Percentiles rank a stretch among this genome's conserved stretches.
Conservation (phyloP, 1,284 basidiomycete species). For the Naganishia liquefaciens region DNA sequence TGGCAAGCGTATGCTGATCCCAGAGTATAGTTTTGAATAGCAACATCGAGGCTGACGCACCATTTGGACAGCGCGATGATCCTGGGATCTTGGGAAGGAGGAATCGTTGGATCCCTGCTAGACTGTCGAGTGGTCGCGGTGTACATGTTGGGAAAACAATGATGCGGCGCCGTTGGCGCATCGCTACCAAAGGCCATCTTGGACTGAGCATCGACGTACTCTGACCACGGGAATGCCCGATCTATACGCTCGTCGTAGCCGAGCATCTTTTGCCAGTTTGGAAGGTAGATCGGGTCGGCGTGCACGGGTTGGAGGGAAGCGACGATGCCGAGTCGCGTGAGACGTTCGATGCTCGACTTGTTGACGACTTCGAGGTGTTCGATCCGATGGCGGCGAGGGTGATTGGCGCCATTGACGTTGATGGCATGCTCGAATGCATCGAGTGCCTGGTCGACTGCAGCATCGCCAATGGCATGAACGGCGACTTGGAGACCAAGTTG, state of each 20-base stretch:
- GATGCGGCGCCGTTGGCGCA: constrained; percentile 40
- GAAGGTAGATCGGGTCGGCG: constrained; percentile 40
- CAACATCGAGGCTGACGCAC: constrained; percentile 17
- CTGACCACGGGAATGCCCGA: constrained; percentile 40
- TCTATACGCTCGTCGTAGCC: constrained; percentile 39
- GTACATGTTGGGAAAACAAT: constrained; percentile 41
- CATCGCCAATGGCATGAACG: constrained; percentile 43
- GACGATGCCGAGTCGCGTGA: constrained; percentile 38
- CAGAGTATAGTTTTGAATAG: constrained; percentile 19
- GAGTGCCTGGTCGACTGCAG: constrained; percentile 40
- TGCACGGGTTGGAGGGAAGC: constrained; percentile 43
- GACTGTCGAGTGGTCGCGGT: constrained; percentile 40
- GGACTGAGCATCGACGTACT: constrained; percentile 37
- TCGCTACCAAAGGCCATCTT: constrained; percentile 41
- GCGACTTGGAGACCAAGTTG: constrained; percentile 41
- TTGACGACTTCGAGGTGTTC: constrained; percentile 42
- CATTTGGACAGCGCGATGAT: background rate
- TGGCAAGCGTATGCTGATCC: constrained; percentile 35
- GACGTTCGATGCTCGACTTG: constrained; percentile 35
- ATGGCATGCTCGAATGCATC: constrained; percentile 40
- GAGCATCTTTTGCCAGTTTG: constrained; percentile 39
- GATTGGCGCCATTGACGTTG: constrained; percentile 32
- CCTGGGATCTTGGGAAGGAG: constrained; percentile 27
- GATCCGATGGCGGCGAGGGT: constrained; percentile 37
- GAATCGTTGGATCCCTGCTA: constrained; percentile 33